Base-by-base conservation (phyloP, 1,284 basidiomycete genomes). In the Cystobasidiaceae sp. region DNA sequence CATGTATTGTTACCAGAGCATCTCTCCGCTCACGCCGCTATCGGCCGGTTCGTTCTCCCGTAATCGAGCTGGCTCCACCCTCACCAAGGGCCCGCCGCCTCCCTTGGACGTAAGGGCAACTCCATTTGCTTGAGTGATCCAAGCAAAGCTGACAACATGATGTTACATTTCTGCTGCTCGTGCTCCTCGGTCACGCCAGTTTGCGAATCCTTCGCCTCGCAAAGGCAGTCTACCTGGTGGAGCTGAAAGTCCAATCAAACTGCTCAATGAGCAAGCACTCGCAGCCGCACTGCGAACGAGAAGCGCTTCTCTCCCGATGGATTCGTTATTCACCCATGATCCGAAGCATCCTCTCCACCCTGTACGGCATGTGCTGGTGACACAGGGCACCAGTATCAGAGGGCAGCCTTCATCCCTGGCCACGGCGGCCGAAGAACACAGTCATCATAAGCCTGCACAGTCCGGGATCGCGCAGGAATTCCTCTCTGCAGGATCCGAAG, bases 241-340 rank as follows among this genome's bases (percentile, higher is more conserved):
- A n/a, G 34, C 17, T 4, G 6, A 9, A 11, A 9, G 45, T 23
- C 15, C 45, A 15, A 13, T 23, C 13, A 13, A 13, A 23, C 21
- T 5, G 3, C 21, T 9, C 34, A 23, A 55, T n/a, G 21, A 39
- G 11, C 37, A 11, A n/a, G n/a, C 11, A 11, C 37, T 39, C 37
- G 37, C 37, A n/a, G 37, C 37, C n/a, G 37, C 37, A 11, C 37
- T 43, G 21, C 30, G 37, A 15, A 21, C 37, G 13, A 41, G 54
- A 19, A 57, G 54, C 41, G 30, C 54, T 23, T 57, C 54, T 23
- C 34, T 57, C n/a, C 54, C 54, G 19, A 19, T 28, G 13, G 19
- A 23, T 23, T 39, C 37, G 37, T n/a, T 39, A n/a, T 39, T n/a
- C 37, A n/a, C 37, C 11, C 11, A n/a, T 39, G 37, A 9, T 39